These are phyloP conservation scores for Emericellopsis cladophorae DNA, from an alignment of 2,329 filamentous ascomycete species.

Conservation along the genomic window DNA sequence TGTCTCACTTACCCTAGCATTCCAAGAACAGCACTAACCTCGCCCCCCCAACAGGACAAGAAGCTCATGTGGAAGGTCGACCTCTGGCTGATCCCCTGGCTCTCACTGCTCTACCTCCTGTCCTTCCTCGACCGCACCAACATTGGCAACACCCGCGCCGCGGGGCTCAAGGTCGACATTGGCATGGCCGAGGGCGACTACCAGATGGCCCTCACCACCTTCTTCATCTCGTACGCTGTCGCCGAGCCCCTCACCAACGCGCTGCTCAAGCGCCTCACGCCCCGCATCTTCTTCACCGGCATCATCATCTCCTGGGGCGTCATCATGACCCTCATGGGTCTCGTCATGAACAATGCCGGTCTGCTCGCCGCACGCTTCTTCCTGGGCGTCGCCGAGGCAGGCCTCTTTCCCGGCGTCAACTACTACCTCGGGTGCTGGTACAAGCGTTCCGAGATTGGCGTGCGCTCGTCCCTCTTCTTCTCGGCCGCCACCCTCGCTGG, in stretches of 20 bases:
- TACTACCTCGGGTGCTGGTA: conserved; percentile 72
- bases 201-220: conserved; percentile 56
- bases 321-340: conserved; percentile 38
- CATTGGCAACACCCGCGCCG: conserved; percentile 54
- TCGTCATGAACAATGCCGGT: conserved; percentile 33
- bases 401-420: conserved; percentile 52
- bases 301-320: conserved; percentile 49
- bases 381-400: conserved; percentile 54
- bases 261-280: conserved; percentile 60
- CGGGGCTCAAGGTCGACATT: conserved; percentile 36
- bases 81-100: conserved; percentile 40
- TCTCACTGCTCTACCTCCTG: conserved; percentile 56
- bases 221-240: conserved; percentile 66
- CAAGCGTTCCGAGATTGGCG: conserved; percentile 51
- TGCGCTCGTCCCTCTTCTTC: conserved; percentile 62
- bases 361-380: conserved; percentile 38
- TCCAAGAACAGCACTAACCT: neutral
- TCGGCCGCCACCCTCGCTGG: conserved; percentile 70
- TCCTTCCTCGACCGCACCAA: conserved; percentile 61
- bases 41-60: conserved; percentile 22
- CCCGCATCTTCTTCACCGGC: conserved; percentile 59
- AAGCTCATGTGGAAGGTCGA: conserved; percentile 32
- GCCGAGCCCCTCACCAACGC: conserved; percentile 71
- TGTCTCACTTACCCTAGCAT: conserved; percentile 24
- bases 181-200: conserved; percentile 45